A percentile compares a stretch with the other conserved stretches of the same genome.
Evolutionary conservation across 176 grass and related monocot genomes (phyloP).

Genomic region (Alloteropsis semialata): DNA sequence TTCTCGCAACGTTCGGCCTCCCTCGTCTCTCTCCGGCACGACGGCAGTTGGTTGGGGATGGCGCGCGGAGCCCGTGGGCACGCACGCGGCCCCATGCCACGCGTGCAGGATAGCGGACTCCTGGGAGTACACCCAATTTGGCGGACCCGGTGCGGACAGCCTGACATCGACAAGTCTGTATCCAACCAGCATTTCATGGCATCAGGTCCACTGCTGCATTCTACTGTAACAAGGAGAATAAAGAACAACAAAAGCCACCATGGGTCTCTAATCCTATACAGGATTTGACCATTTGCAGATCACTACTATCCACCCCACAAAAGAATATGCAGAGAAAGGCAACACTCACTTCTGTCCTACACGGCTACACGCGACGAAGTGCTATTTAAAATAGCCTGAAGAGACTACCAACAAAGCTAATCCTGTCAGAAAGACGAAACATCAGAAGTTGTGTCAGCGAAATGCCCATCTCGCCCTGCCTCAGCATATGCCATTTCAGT

Average conservation of each 20-base stretch:
- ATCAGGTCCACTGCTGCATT: neutral
- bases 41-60: no score
- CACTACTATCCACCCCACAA: neutral
- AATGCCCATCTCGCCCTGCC: neutral
- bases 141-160: no score
- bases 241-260: neutral
- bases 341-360: neutral
- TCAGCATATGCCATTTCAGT: conserved; percentile 5
- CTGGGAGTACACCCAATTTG: no score
- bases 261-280: neutral
- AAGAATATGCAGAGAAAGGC: neutral
- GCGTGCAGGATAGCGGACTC: no score
- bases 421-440: neutral
- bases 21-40: no score
- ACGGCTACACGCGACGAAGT: neutral
- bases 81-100: no score
- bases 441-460: neutral
- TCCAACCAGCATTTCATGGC: neutral
- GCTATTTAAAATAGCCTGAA: neutral
- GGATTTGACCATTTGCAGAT: neutral
- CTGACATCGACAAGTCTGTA: no score
- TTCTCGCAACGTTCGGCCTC: no score
- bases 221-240: neutral
- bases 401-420: neutral
- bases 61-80: no score